phyloP scores from a whole-genome alignment of 2,329 filamentous ascomycete genomes.

The Cercospora sp. region DNA sequence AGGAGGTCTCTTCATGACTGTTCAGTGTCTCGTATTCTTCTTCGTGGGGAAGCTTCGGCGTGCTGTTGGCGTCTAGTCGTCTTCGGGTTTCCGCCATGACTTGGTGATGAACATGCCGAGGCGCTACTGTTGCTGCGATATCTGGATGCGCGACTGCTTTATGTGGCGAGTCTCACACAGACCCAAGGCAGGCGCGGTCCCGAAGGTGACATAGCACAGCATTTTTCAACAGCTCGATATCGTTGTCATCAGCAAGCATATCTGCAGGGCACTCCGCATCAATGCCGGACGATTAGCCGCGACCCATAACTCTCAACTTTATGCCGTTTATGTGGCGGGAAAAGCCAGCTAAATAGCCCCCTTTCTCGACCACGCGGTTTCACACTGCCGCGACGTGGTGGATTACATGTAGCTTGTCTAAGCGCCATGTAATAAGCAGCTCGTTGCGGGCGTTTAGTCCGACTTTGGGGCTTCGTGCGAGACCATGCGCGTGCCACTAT shows the following conservation, averaged over 20 bases:
- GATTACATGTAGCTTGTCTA: background rate
- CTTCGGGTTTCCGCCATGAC: background rate
- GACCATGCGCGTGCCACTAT: background rate
- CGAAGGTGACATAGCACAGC: background rate
- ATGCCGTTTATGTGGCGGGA: background rate
- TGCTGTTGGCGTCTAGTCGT: background rate
- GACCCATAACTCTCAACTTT: background rate
- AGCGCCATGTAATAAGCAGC: background rate
- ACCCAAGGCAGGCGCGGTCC: background rate
- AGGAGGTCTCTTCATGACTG: background rate
- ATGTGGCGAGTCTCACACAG: background rate
- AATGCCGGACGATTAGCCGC: background rate
- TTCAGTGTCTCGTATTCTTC: background rate
- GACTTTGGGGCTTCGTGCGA: background rate
- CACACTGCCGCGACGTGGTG: background rate
- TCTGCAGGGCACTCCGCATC: background rate
- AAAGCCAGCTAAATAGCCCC: conserved; percentile 2
- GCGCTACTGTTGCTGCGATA: background rate
- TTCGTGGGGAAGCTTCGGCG: background rate
- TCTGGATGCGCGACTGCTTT: background rate
- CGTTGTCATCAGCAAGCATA: background rate
- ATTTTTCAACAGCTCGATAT: background rate
- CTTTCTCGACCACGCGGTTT: background rate
- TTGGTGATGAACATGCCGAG: background rate
- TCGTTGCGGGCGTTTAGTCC: background rate